Evolutionary conservation across 2,329 filamentous ascomycete species (phyloP).

Genomic region (Penicillium sp.): DNA sequence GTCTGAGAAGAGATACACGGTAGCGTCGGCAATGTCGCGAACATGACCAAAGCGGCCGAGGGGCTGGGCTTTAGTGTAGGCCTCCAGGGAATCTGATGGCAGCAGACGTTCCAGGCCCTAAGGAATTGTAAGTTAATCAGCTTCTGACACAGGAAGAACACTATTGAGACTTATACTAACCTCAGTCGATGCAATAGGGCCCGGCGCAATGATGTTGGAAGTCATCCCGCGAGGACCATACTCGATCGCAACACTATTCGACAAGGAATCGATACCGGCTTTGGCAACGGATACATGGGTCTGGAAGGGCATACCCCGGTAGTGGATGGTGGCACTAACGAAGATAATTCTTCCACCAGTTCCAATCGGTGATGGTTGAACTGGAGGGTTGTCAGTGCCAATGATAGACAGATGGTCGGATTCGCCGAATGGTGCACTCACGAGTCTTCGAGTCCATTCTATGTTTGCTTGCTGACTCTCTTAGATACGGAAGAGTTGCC

Average conservation of each 20-base stretch:
- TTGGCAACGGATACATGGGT: constrained; percentile 90
- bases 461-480: constrained; percentile 67
- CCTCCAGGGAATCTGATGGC: constrained; percentile 51
- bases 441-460: constrained; percentile 57
- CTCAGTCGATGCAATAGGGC: constrained; percentile 81
- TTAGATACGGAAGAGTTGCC: constrained; percentile 78
- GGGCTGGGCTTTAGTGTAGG: constrained; percentile 58
- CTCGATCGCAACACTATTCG: constrained; percentile 76
- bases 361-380: constrained; percentile 44
- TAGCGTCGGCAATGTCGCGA: constrained; percentile 88
- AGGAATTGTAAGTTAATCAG: neutral
- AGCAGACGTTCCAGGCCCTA: constrained; percentile 64
- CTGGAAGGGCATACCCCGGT: constrained; percentile 80
- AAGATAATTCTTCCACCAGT: constrained; percentile 84
- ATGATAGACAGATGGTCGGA: neutral
- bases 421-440: constrained; percentile 21
- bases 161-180: constrained; percentile 17
- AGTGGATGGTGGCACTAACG: constrained; percentile 88
- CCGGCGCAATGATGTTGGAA: constrained; percentile 84
- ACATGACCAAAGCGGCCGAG: constrained; percentile 73
- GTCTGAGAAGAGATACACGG: constrained; percentile 82
- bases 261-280: constrained; percentile 82
- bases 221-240: constrained; percentile 85
- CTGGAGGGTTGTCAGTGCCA: constrained; percentile 16
- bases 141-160: neutral